A percentile compares a stretch with the other conserved stretches of the same genome.
phyloP scores from a whole-genome alignment of 805 yeast genomes.

The Candida nanaspora region DNA sequence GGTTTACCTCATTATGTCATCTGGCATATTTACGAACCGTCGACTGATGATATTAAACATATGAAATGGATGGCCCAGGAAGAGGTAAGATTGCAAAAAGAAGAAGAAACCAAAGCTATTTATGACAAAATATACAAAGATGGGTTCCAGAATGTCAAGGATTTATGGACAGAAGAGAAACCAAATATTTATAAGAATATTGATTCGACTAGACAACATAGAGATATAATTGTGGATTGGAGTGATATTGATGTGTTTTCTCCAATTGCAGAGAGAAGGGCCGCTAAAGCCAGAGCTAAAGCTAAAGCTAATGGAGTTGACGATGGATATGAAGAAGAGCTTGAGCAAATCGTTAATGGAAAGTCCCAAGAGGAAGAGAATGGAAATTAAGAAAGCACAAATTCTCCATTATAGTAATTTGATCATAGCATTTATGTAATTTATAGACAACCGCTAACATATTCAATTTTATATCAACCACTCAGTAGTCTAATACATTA shows the following conservation, averaged over 20 bases:
- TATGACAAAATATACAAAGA: constrained; percentile 68
- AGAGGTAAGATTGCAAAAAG: constrained; percentile 58
- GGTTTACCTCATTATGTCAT: constrained; percentile 94
- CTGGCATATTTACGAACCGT: constrained; percentile 97
- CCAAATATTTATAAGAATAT: constrained; percentile 68
- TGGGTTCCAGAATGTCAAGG: constrained; percentile 72
- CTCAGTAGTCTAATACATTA: too few species aligned
- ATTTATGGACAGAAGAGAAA: constrained; percentile 68
- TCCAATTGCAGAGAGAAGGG: not conserved
- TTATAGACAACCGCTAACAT: too few species aligned
- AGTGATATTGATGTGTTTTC: constrained; percentile 43
- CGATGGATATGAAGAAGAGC: not conserved
- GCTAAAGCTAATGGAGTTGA: not conserved
- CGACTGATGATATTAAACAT: constrained; percentile 75
- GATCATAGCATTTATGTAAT: too few species aligned
- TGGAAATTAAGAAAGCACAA: too few species aligned
- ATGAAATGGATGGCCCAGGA: constrained; percentile 88
- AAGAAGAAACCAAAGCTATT: constrained; percentile 53
- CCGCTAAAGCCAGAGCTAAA: constrained; percentile 1
- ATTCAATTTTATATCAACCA: too few species aligned
- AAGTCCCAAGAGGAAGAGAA: too few species aligned
- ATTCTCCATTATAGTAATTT: too few species aligned
- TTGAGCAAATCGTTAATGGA: too few species aligned
- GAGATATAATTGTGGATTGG: constrained; percentile 61
- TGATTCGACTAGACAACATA: constrained; percentile 42